These are phyloP conservation scores for Carallia pectinifolia DNA, from an alignment of 345 rosid genomes.

Conservation along the genomic window DNA sequence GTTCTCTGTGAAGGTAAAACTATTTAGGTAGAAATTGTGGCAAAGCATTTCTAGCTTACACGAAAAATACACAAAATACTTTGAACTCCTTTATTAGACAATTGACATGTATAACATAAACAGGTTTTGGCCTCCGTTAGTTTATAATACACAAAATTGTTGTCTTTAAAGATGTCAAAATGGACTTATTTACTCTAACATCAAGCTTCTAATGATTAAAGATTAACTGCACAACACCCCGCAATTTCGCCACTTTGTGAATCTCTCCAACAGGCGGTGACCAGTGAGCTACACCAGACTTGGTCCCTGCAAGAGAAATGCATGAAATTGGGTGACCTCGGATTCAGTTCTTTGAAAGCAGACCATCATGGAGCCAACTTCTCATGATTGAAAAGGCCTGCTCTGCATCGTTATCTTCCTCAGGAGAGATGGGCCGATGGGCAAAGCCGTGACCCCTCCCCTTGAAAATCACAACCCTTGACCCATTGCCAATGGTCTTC, in stretches of 20 bases:
- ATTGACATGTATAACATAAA: too few species aligned
- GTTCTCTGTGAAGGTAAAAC: too few species aligned
- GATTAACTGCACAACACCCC: background rate
- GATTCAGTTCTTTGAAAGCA: slow-evolving; percentile 28
- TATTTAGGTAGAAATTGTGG: too few species aligned
- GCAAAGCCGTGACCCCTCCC: slow-evolving; percentile 81
- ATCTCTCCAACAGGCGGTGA: background rate
- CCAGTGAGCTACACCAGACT: background rate
- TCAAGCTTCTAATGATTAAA: background rate
- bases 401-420: slow-evolving; percentile 82
- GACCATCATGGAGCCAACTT: slow-evolving; percentile 63
- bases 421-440: slow-evolving; percentile 65
- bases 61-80: too few species aligned
- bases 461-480: slow-evolving; percentile 53
- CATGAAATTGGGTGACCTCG: background rate
- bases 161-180: background rate
- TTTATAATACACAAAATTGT: too few species aligned
- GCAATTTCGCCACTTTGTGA: background rate
- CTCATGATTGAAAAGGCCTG: slow-evolving; percentile 59
- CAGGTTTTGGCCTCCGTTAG: background rate
- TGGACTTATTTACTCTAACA: background rate
- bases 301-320: background rate
- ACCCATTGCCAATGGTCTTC: slow-evolving; percentile 46
- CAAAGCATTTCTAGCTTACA: too few species aligned
- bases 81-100: too few species aligned